Evolutionary conservation across 805 yeast genomes (phyloP), one percentile per base, ranked within the genome.

Genomic region (Metschnikowia anglica): DNA sequence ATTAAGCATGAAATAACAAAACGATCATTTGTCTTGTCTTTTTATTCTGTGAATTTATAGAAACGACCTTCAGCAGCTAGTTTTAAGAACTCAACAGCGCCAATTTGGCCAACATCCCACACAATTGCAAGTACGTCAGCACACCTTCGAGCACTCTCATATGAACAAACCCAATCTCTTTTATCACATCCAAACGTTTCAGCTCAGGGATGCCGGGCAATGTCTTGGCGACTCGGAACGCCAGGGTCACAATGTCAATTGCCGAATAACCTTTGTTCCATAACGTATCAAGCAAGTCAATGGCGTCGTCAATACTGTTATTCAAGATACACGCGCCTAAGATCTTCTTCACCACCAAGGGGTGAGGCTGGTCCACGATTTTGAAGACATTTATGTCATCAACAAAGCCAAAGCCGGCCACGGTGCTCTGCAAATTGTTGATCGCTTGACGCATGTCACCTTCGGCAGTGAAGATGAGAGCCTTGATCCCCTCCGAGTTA

Each of bases 401-500:
- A n/a, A 93, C 97, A 42, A 86, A 74, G 3, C 85, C 90, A 66
- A 90, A 90, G 2, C 99, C 99, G 1, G 97, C 88, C 24, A 83
- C 91, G 0, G 97, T 89, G 57, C 95, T 83, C 61, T 93, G 99
- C 46, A 93, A 62, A 63, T 93, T 93, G 60, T 93, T 93, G 36
- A 93, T 78, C 0, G 98, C 99, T 64, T 93, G 99, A 63, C 99
- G 81, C 99, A 93, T 91, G 61, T 93, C 99, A 46, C 99, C 99
- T 60, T 93, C 99, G 0, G 97, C 95, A 0, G 97, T 84, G 66
- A 93, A 93, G 12, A 93, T 81, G 46, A 93, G 74, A 0, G 99
- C 98, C 52, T 88, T 88, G 26, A 93, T 66, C 0, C 99, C 99
- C 62, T 88, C 97, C 48, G 88, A 86, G 13, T 90, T 80, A 63